Base-by-base conservation (phyloP, 495 filamentous ascomycete genomes). In the Daldinia decipiens region DNA sequence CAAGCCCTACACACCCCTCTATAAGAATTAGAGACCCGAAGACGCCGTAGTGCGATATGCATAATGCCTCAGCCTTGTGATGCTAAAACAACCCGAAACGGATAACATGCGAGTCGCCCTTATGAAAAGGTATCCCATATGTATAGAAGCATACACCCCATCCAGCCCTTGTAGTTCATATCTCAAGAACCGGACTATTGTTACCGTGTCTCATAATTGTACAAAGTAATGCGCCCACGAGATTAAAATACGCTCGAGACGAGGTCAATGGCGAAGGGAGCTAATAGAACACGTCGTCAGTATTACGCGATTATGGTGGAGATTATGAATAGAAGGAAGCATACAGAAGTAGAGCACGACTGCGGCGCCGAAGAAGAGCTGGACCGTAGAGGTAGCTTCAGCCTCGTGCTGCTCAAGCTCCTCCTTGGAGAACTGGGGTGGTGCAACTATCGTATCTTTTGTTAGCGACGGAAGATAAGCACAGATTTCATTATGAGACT, bases 341-440 rank as follows among this genome's bases (percentile, higher is more conserved):
- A 72, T 88, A 97, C 94, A 94, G 56, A 97, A 82, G 81, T 97
- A 97, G 66, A 97, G 87, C 32, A 90, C 65, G 71, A 91, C 78
- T 66, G 89, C 87, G 54, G 87, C 84, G 36, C 85, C 84, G 62
- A 92, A 69, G 69, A 87, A 87, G 53, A 81, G 83, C 76, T 88
- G 86, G 74, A 94, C 76, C 52, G 89, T 92, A 76, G 85, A 83
- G 74, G 77, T 82, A 43, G 94, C 92, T 81, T 92, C 88, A 54
- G 83, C 80, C 83, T 95, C 93, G 76, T 87, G 87, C 50, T 85
- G 86, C 82, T 76, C 81, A 67, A 89, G 72, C 80, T 90, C 87
- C 62, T 84, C 87, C 26, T 79, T 67, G 36, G 80, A 81, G 50
- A 77, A 75, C 65, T 80, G 82, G 60, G 87, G 86, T 67, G 87